phyloP scores from a whole-genome alignment of 768 basidiomycete genomes.

The Hygrocybe coccinea region DNA sequence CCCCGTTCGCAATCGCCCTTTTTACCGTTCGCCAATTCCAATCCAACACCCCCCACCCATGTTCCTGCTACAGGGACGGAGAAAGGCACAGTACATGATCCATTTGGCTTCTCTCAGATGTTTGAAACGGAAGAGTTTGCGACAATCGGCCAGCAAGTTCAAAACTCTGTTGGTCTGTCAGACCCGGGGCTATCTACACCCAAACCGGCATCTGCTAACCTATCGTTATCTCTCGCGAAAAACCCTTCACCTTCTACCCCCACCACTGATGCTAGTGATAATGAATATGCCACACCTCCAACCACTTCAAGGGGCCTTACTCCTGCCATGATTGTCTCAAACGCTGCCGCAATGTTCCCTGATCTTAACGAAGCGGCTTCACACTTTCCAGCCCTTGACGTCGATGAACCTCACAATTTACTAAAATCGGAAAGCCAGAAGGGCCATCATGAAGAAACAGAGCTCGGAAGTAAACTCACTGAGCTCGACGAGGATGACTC shows the following conservation, averaged over 20 bases:
- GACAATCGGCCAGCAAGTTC: slow-evolving; percentile 11
- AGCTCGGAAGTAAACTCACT: slow-evolving; percentile 48
- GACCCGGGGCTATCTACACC: slow-evolving; percentile 9
- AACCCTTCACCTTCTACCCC: slow-evolving; percentile 12
- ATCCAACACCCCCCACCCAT: slow-evolving; percentile 35
- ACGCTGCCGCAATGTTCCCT: slow-evolving; percentile 7
- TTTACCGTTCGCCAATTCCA: slow-evolving; percentile 41
- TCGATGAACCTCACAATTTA: slow-evolving; percentile 15
- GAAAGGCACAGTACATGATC: slow-evolving; percentile 33
- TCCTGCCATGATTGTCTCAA: not conserved
- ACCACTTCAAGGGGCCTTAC: slow-evolving; percentile 32
- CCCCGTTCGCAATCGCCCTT: slow-evolving; percentile 60
- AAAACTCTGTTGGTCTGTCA: slow-evolving; percentile 9
- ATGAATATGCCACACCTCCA: slow-evolving; percentile 55
- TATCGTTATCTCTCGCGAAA: slow-evolving; percentile 19
- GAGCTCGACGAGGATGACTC: slow-evolving; percentile 56
- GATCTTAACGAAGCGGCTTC: slow-evolving; percentile 2
- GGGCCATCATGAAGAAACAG: slow-evolving; percentile 38
- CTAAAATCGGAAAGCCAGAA: slow-evolving; percentile 11
- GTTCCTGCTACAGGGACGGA: slow-evolving; percentile 21
- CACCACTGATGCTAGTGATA: slow-evolving; percentile 34
- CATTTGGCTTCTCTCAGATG: slow-evolving; percentile 47
- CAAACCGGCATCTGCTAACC: slow-evolving; percentile 17
- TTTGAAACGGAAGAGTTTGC: slow-evolving; percentile 18
- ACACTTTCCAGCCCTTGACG: not conserved